Evolutionary conservation across 192 early-diverging fungal genomes (phyloP).

Genomic region (Cladochytrium replicatum): DNA sequence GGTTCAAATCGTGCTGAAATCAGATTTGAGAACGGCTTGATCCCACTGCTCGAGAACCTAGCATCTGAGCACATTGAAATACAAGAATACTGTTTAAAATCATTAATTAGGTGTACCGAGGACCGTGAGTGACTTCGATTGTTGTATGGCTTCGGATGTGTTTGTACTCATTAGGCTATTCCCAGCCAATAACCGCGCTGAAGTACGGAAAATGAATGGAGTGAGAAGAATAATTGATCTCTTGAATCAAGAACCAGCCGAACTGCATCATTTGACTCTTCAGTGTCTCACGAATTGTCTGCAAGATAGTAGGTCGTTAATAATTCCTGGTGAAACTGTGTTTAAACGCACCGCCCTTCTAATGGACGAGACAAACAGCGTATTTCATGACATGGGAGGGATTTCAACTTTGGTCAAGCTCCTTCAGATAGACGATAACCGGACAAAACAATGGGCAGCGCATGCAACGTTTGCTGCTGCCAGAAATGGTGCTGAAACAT

Average conservation of each 20-base stretch:
- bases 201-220: constrained; percentile 36
- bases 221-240: constrained; percentile 35
- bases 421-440: constrained; percentile 23
- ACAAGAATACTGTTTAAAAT: constrained; percentile 35
- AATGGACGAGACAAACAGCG: constrained; percentile 30
- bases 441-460: constrained; percentile 25
- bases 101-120: constrained; percentile 34
- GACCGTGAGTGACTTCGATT: constrained; percentile 22
- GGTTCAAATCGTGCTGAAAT: constrained; percentile 36
- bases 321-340: not conserved
- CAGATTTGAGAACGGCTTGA: constrained; percentile 34
- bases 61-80: constrained; percentile 37
- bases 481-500: too few species aligned
- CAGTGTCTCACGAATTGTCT: constrained; percentile 33
- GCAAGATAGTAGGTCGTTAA: constrained; percentile 32
- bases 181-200: constrained; percentile 32
- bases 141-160: not conserved
- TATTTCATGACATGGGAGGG: constrained; percentile 28
- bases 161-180: not conserved
- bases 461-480: too few species aligned
- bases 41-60: constrained; percentile 33
- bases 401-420: constrained; percentile 25
- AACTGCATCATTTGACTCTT: constrained; percentile 32
- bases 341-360: constrained; percentile 1
- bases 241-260: constrained; percentile 24